Percentiles rank a stretch among this genome's conserved stretches.
phyloP scores from a whole-genome alignment of 2,329 filamentous ascomycete species.

The Chrysoporthe puriensis region DNA sequence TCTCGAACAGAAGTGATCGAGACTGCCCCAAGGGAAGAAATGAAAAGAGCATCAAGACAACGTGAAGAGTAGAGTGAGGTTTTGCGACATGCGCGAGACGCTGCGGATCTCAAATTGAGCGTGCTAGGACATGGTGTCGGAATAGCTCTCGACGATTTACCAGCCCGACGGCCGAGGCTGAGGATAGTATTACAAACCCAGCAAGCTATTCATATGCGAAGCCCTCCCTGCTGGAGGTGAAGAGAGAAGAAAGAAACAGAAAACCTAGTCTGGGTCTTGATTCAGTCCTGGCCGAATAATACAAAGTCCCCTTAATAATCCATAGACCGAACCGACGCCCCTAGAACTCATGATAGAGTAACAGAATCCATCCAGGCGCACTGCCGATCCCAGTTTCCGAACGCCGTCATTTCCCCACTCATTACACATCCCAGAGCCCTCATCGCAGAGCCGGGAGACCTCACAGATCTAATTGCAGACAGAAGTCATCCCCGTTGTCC shows the following conservation, averaged over 20 bases:
- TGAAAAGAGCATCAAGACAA: background rate
- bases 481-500: slow-evolving; percentile 16
- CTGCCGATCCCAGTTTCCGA: background rate
- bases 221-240: background rate
- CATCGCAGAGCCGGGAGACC: too few species aligned
- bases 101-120: background rate
- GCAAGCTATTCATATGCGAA: background rate
- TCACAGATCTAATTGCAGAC: slow-evolving; percentile 19
- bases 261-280: background rate
- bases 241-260: background rate
- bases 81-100: background rate
- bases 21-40: background rate
- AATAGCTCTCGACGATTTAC: background rate
- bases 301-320: background rate
- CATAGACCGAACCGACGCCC: background rate
- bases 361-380: slow-evolving; percentile 4
- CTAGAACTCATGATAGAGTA: background rate
- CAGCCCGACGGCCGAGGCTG: slow-evolving; percentile 31
- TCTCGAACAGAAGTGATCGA: background rate
- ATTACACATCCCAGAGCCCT: background rate
- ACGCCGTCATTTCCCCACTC: background rate
- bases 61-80: background rate
- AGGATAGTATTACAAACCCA: background rate
- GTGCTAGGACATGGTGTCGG: background rate
- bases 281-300: background rate